A percentile compares a stretch with the other conserved stretches of the same genome.
phyloP scores from a whole-genome alignment of 176 grass and related monocot genomes.

The Alloteropsis semialata region DNA sequence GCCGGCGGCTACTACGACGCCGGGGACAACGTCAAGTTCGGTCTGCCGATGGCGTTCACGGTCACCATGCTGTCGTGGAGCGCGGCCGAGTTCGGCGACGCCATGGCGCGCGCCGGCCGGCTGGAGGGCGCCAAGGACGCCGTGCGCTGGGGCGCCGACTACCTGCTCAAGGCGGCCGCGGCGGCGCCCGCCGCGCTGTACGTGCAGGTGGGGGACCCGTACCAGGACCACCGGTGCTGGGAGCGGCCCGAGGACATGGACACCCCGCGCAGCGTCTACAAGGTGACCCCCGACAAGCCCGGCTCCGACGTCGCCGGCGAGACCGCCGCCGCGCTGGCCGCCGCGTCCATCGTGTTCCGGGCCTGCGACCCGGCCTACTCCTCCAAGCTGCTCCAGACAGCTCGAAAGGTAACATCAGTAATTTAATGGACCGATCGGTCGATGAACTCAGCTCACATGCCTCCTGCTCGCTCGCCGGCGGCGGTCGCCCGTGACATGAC shows the following conservation, averaged over 20 bases:
- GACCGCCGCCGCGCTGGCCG: conserved; percentile 64
- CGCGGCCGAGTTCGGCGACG: conserved; percentile 55
- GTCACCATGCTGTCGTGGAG: conserved; percentile 78
- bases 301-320: conserved; percentile 82
- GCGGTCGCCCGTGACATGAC: neutral
- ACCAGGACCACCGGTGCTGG: conserved; percentile 75
- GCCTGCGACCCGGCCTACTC: conserved; percentile 48
- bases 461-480: too few species aligned
- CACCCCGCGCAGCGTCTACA: conserved; percentile 52
- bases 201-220: conserved; percentile 59
- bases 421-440: neutral
- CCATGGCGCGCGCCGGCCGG: conserved; percentile 24
- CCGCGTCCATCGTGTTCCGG: conserved; percentile 61
- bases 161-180: conserved; percentile 74
- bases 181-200: conserved; percentile 44
- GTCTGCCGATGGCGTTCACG: conserved; percentile 83
- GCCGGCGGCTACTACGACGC: conserved; percentile 77
- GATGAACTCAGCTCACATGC: neutral
- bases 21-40: conserved; percentile 85
- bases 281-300: conserved; percentile 52
- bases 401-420: conserved; percentile 8
- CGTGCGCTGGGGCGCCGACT: conserved; percentile 73
- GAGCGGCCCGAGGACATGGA: conserved; percentile 79
- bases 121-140: conserved; percentile 34
- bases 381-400: conserved; percentile 42